Conservation (phyloP, 2,329 filamentous ascomycete species). For the Curvularia sp. region DNA sequence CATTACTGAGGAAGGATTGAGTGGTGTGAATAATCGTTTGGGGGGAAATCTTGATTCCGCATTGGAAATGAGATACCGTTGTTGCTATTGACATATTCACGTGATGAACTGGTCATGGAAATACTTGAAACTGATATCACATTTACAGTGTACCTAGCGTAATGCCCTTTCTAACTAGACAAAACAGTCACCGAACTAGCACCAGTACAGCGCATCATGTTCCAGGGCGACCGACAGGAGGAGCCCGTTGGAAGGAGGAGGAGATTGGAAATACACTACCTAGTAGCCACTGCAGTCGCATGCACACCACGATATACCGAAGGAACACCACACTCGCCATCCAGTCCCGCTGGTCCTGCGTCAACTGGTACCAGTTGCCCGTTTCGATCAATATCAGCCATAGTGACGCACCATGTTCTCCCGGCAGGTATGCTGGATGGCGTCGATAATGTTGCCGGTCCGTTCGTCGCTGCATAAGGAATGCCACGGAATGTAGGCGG, state of each 20-base stretch:
- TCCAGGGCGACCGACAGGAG: neutral
- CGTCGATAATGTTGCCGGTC: no score
- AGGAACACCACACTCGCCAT: neutral
- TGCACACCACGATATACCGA: neutral
- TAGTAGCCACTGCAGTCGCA: neutral
- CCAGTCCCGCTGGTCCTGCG: conserved; percentile 1
- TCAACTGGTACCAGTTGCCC: conserved; percentile 14
- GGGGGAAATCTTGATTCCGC: neutral
- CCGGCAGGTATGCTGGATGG: neutral
- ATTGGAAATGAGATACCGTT: neutral
- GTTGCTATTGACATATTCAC: neutral
- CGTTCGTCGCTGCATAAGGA: conserved; percentile 9
- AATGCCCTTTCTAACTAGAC: neutral
- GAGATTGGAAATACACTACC: neutral
- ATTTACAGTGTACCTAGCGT: neutral
- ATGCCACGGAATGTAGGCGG: conserved; percentile 16
- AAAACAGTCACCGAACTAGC: neutral
- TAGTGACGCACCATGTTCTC: conserved; percentile 13
- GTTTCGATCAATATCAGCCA: conserved; percentile 15
- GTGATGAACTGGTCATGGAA: neutral
- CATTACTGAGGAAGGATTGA: conserved; percentile 28
- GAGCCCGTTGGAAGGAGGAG: neutral
- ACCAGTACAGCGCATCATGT: neutral
- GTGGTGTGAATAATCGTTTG: neutral
- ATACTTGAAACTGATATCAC: neutral